Conservation (phyloP, 331 rosid species). For the Quercus lobata region DNA sequence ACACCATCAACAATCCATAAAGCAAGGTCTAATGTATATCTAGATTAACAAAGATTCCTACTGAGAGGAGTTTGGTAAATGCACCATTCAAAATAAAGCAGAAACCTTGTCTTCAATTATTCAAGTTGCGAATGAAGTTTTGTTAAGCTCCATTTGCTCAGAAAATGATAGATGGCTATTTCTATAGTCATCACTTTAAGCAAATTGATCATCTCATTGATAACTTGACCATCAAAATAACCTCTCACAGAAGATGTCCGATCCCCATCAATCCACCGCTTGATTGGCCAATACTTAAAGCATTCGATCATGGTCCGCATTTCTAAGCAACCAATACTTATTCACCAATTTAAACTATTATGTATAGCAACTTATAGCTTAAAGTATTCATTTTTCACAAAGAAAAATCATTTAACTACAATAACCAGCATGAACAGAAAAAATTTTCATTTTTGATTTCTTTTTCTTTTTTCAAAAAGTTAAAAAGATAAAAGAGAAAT, state of each 20-base stretch:
- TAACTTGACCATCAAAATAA: background rate
- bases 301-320: too few relatives aligned
- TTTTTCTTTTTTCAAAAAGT: too few relatives aligned
- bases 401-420: background rate
- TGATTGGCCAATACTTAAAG: background rate
- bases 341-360: background rate
- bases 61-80: background rate
- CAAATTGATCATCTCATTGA: background rate
- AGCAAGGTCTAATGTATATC: background rate
- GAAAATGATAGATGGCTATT: too few relatives aligned
- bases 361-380: background rate
- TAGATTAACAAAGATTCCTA: background rate
- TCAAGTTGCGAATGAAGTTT: background rate
- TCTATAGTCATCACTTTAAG: background rate
- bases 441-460: background rate
- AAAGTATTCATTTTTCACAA: background rate
- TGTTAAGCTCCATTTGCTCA: too few relatives aligned
- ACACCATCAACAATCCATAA: background rate
- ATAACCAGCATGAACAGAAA: background rate
- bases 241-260: background rate
- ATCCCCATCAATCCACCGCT: background rate
- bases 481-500: too few relatives aligned
- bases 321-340: background rate
- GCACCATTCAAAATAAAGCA: background rate
- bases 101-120: background rate